Conservation (phyloP, 306 rosid genomes). For the Parietaria judaica region DNA sequence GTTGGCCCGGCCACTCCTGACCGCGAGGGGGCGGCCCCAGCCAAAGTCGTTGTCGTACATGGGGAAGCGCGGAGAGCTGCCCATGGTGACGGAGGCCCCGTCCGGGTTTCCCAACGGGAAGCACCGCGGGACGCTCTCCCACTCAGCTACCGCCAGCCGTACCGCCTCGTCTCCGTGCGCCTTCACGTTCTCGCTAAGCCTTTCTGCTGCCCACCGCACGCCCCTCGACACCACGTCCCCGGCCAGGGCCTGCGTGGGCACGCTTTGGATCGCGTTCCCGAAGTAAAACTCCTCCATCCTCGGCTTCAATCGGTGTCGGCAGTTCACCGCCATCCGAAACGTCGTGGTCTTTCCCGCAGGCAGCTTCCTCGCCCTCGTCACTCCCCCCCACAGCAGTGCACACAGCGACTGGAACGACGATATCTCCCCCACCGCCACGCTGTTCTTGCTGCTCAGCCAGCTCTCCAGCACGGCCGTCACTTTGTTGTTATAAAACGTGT, state of each 20-base stretch:
- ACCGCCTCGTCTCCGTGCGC: conserved; percentile 50
- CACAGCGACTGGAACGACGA: conserved; percentile 80
- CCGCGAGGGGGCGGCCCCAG: conserved; percentile 84
- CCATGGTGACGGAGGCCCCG: conserved; percentile 81
- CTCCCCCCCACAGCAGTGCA: conserved; percentile 71
- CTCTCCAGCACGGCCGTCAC: conserved; percentile 28
- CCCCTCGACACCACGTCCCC: conserved; percentile 44
- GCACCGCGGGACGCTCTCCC: conserved; percentile 65
- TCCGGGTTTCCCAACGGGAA: conserved; percentile 83
- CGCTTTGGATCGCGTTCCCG: conserved; percentile 90
- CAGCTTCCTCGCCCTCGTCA: conserved; percentile 75
- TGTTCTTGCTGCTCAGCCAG: conserved; percentile 29
- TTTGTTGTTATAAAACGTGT: conserved; percentile 24
- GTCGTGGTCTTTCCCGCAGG: conserved; percentile 46
- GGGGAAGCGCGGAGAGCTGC: conserved; percentile 90
- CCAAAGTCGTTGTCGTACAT: conserved; percentile 68
- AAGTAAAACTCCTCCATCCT: conserved; percentile 59
- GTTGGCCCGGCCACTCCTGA: conserved; percentile 66
- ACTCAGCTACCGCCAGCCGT: conserved; percentile 49
- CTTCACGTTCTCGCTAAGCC: conserved; percentile 55
- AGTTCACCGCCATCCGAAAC: conserved; percentile 85
- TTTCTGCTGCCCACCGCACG: conserved; percentile 75
- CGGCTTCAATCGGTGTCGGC: conserved; percentile 62
- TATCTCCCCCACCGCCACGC: conserved; percentile 29
- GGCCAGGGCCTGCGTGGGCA: conserved; percentile 47